These are phyloP conservation scores for Mycena albidolilacea DNA, from an alignment of 768 basidiomycete species.

Conservation along the genomic window DNA sequence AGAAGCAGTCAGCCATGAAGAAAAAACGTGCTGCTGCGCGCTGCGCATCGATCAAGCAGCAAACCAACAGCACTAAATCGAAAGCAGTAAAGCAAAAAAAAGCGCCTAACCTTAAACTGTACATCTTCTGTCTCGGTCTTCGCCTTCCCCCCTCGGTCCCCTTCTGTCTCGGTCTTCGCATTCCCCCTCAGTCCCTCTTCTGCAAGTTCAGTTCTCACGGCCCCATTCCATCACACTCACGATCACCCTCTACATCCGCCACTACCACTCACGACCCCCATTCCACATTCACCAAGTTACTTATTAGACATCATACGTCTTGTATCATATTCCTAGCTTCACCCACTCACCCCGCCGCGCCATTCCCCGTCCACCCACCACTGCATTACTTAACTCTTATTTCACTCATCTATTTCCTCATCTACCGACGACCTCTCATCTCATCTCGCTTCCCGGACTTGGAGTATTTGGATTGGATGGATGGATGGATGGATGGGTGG, in stretches of 20 bases:
- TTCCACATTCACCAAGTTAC: conserved; percentile 43
- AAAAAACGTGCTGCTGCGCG: conserved; percentile 9
- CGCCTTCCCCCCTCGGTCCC: no score
- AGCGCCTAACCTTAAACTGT: conserved; percentile 30
- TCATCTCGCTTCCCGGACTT: conserved; percentile 18
- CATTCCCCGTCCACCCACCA: conserved; percentile 15
- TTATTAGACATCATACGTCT: conserved; percentile 49
- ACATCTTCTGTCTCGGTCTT: conserved; percentile 30
- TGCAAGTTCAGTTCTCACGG: conserved; percentile 8
- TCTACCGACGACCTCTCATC: no score
- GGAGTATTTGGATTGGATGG: conserved; percentile 18
- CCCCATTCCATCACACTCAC: conserved; percentile 3
- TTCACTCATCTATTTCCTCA: no score
- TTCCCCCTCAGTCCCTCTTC: conserved; percentile 13
- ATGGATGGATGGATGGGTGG: conserved; percentile 14
- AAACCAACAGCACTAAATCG: neutral
- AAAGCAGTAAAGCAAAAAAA: conserved; percentile 5
- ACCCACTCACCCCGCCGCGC: conserved; percentile 32
- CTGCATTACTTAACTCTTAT: conserved; percentile 27
- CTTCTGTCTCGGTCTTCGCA: conserved; percentile 21
- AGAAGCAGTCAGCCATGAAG: conserved; percentile 13
- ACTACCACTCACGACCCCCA: conserved; percentile 5
- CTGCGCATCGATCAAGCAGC: neutral
- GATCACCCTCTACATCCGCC: neutral
- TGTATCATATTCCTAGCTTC: conserved; percentile 39